Base-by-base conservation (phyloP, 495 filamentous ascomycete species). In the Cercophora newfieldiana region DNA sequence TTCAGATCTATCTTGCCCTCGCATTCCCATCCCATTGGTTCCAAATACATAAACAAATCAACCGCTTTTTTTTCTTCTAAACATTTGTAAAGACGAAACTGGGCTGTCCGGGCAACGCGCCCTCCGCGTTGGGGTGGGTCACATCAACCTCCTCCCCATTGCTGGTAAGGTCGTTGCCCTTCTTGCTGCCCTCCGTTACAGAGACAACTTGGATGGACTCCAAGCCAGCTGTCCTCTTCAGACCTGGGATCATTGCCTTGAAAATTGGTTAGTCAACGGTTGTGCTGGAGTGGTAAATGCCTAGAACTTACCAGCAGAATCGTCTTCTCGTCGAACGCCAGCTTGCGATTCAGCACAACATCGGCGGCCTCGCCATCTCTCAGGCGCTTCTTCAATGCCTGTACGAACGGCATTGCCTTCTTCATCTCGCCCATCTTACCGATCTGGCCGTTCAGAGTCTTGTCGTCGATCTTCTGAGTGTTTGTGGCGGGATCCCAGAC, bases 401-500 rank as follows among this genome's bases (percentile, higher is more conserved):
- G 93, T 4, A 98, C 88, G 72, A 97, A 99, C 5, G 96, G 96
- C 95, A 98, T 98, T 26, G 92, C 94, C 78, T 94, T 92, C 86
- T 99, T 99, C 85, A 90, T 91, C 78, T 97, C 94, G 53, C 77
- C 77, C 72, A 95, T 85, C 80, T 93, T 93, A 70, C 83, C 85
- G 22, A 94, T 85, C 71, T 88, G 85, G 58, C 85, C 85, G 70
- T 86, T 91, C 21, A 97, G 79, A 61, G 85, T 86, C 81, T 95
- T 96, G 72, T 96, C 92, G 67, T 96, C 87, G 65, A 91, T 66
- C 64, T 72, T 85, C 33, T 86, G 79, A 19, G 68, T 68, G 53
- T 73, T 72, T 55, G 75, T 73, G 21, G 50, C 70, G 22, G 74
- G 66, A 59, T 85, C 76, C 77, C 81, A 84, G 10, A 82, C 65